Percentiles rank a stretch among this genome's conserved stretches.
These are phyloP conservation scores for Tetraselmis striata DNA, from an alignment of 139 green algal species.

Conservation along the genomic window DNA sequence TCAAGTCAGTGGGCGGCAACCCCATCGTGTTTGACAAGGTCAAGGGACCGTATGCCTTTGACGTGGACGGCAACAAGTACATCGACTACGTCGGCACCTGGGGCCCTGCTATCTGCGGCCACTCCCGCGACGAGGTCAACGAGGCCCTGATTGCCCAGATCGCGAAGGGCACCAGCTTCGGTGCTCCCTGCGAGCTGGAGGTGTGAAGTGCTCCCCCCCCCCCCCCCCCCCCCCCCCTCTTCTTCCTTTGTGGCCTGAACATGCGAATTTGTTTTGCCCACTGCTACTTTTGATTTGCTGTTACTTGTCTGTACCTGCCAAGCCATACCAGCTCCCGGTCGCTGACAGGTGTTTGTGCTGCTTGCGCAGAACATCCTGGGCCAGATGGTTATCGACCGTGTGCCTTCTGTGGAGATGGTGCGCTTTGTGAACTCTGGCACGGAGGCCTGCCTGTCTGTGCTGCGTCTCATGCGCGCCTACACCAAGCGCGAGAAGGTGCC, in stretches of 20 bases:
- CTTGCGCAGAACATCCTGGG: slow-evolving; percentile 82
- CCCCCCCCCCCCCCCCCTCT: not conserved
- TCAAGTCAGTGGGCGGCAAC: slow-evolving; percentile 93
- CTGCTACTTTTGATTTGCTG: no score
- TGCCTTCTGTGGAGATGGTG: slow-evolving; percentile 98
- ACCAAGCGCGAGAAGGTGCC: slow-evolving; percentile 88
- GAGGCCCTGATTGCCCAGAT: slow-evolving; percentile 80
- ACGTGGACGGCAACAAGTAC: slow-evolving; percentile 91
- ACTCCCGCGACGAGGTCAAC: slow-evolving; percentile 93
- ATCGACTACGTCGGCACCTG: slow-evolving; percentile 97
- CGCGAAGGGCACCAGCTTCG: slow-evolving; percentile 96
- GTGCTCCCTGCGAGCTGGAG: slow-evolving; percentile 93
- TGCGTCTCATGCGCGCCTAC: slow-evolving; percentile 96
- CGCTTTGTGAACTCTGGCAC: slow-evolving; percentile 95
- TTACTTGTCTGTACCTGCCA: no score
- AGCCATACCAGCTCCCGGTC: no score
- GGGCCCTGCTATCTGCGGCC: slow-evolving; percentile 93
- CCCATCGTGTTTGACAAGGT: slow-evolving; percentile 97
- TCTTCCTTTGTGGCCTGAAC: slow-evolving; percentile 1
- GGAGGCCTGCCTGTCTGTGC: slow-evolving; percentile 96
- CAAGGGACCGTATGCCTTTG: slow-evolving; percentile 87
- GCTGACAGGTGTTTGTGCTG: no score
- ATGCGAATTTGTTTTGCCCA: no score
- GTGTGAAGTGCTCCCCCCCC: slow-evolving; percentile 27
- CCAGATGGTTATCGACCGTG: slow-evolving; percentile 93